Evolutionary conservation across 805 yeast genomes (phyloP), one percentile per base, ranked within the genome.

Genomic region (Jamesozyma rosinii): DNA sequence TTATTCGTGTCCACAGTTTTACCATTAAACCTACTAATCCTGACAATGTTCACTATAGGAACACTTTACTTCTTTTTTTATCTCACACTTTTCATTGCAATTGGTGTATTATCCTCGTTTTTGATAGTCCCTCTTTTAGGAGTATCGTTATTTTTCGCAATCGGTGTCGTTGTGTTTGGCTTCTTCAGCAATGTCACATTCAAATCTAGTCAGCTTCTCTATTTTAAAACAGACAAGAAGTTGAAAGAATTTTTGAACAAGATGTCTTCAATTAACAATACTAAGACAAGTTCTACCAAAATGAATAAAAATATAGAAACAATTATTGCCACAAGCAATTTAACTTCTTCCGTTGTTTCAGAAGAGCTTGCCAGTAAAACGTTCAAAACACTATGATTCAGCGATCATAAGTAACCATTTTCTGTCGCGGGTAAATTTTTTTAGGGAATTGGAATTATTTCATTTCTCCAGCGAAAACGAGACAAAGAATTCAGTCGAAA

Each of bases 81-180:
- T 43, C 38, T 60, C 14, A 35, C 49, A 1, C 38, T 53, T 15
- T 61, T 58, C 39, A 34, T 58, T 13, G 30, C 44, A 3, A 45
- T 57, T 20, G 54, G 53, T 3, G 24, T 49, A n/a, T 15, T 48
- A 2, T 55, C 64, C 3, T 44, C 59, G 2, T 20, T 56, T 11
- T 48, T 61, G 22, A 53, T 62, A 22, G 39, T 57, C 2, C 66
- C 66, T 20, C 43, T 61, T 31, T 36, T 62, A 37, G 43, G 47
- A 1, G 34, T 52, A 3, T 60, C 66, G 3, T 50, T 58, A 38
- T 35, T 52, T 10, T 59, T 60, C 38, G 64, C 64, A 1, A 43
- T 54, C 2, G 54, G 52, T 13, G 58, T 57, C 11, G 55, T 61
- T 1, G 34, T 53, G 3, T 51, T 58, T 38, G 64, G 63, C 14